Conservation (phyloP, 176 grass and related monocot genomes). For the Eleusine indica region DNA sequence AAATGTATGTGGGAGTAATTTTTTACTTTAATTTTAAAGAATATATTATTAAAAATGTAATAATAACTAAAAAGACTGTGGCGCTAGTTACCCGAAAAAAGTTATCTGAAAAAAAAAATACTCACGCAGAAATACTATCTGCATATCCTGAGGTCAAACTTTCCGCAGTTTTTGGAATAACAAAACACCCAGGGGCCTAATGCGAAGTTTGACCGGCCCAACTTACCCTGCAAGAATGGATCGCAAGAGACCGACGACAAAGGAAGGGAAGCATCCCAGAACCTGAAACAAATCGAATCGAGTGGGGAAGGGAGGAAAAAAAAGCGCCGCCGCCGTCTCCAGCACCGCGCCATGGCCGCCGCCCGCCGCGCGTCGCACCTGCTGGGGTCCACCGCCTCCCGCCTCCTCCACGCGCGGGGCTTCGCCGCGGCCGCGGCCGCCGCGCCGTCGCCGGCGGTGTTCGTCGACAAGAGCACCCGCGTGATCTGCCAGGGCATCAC, state of each 20-base stretch:
- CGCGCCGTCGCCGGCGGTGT: conserved; percentile 77
- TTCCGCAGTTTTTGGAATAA: not conserved
- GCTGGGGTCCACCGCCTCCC: conserved; percentile 66
- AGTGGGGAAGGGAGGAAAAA: not conserved
- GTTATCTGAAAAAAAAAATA: not conserved
- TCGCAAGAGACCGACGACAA: conserved; percentile 24
- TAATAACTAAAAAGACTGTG: no score
- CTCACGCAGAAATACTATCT: not conserved
- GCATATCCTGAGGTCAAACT: not conserved
- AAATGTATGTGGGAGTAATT: no score
- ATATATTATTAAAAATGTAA: no score
- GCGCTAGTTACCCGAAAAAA: no score
- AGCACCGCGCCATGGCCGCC: conserved; percentile 46
- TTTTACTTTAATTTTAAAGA: no score
- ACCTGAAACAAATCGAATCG: conserved; percentile 46
- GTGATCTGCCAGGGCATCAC: conserved; percentile 99
- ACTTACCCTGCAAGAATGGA: conserved; percentile 62
- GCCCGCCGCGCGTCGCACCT: conserved; percentile 74
- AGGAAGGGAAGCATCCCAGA: conserved; percentile 25
- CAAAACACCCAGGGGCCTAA: not conserved
- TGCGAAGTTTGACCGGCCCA: conserved; percentile 31
- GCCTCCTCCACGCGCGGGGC: conserved; percentile 53
- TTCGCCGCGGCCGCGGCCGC: conserved; percentile 71
- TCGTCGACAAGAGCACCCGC: conserved; percentile 99
- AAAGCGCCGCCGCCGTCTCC: conserved; percentile 45